Conservation (phyloP, 2,329 filamentous ascomycete genomes). For the Ceratocystis colombiana region DNA sequence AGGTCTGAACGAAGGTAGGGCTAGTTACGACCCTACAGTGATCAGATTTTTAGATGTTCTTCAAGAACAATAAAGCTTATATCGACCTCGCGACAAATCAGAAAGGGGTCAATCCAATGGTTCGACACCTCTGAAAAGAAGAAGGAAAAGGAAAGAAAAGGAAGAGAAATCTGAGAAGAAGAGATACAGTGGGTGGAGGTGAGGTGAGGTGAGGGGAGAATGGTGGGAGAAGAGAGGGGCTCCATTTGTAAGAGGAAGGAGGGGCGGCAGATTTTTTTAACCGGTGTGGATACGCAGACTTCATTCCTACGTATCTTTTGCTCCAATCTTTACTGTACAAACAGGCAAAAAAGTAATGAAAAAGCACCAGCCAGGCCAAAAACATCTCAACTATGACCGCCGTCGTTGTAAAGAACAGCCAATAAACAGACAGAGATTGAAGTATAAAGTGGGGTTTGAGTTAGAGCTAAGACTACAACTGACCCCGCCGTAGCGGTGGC, state of each 20-base stretch:
- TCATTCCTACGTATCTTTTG: conserved; percentile 8
- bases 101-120: conserved; percentile 25
- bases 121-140: conserved; percentile 25
- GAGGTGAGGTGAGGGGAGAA: conserved; percentile 22
- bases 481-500: conserved; percentile 5
- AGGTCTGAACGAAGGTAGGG: conserved; percentile 36
- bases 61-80: conserved; percentile 19
- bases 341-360: neutral
- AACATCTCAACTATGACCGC: conserved; percentile 6
- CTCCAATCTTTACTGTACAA: conserved; percentile 10
- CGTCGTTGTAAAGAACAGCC: neutral
- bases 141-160: conserved; percentile 23
- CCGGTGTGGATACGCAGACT: conserved; percentile 5
- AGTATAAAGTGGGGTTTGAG: conserved; percentile 8
- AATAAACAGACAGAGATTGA: neutral
- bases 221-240: conserved; percentile 22
- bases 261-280: conserved; percentile 25
- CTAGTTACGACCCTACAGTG: conserved; percentile 33
- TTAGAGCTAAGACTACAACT: conserved; percentile 18
- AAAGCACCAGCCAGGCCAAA: conserved; percentile 10
- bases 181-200: conserved; percentile 6
- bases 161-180: conserved; percentile 16
- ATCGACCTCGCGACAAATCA: conserved; percentile 20
- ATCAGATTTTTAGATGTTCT: conserved; percentile 18
- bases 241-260: conserved; percentile 24